phyloP scores from a whole-genome alignment of 331 rosid species.

The Erythrophleum ivorense region DNA sequence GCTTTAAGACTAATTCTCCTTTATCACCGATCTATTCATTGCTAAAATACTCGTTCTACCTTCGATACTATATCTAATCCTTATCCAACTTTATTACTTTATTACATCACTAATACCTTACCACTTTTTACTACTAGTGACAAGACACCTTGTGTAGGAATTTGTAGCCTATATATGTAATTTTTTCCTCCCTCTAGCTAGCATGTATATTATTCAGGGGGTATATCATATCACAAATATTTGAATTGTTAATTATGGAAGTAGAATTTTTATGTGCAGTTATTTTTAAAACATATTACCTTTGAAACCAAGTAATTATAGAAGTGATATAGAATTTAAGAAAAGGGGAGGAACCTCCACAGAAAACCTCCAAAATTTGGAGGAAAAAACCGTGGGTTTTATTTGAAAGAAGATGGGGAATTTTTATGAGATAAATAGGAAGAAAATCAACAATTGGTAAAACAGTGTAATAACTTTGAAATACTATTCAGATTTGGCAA shows the following conservation, averaged over 20 bases:
- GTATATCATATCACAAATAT: background rate
- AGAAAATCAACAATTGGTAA: background rate
- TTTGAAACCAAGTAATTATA: no score
- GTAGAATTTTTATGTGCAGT: no score
- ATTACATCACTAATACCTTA: background rate
- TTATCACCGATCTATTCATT: background rate
- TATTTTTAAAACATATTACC: no score
- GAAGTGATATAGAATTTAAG: no score
- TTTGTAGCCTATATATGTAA: background rate
- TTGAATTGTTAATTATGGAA: no score
- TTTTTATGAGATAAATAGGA: background rate
- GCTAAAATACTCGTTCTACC: no score
- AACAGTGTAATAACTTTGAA: background rate
- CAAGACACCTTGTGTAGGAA: background rate
- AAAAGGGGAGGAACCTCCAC: background rate
- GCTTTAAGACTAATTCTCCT: background rate
- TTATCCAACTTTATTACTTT: no score
- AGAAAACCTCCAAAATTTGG: background rate
- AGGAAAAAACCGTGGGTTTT: background rate
- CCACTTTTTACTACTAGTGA: no score
- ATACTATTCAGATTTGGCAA: background rate
- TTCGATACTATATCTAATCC: no score
- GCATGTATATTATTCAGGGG: background rate
- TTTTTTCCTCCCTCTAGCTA: no score
- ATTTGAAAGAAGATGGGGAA: background rate